Percentiles rank a stretch among this genome's conserved stretches.
Conservation (phyloP, 2,329 filamentous ascomycete genomes). For the Zelopaecilomyces penicillatus region DNA sequence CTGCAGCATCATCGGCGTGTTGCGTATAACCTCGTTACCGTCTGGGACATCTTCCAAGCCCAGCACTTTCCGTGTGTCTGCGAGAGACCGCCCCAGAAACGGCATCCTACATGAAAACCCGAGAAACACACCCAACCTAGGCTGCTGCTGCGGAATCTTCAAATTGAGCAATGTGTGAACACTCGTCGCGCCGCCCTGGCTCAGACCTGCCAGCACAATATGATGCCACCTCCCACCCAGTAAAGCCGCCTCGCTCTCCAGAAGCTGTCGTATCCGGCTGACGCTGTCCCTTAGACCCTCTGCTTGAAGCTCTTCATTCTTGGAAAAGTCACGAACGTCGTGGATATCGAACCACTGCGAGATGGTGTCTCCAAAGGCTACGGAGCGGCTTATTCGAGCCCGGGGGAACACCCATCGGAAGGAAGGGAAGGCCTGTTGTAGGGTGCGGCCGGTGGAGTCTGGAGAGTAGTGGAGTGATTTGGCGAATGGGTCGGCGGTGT, state of each 20-base stretch:
- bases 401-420: constrained; percentile 43
- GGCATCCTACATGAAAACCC: constrained; percentile 30
- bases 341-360: constrained; percentile 46
- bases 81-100: constrained; percentile 24
- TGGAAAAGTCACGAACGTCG: constrained; percentile 30
- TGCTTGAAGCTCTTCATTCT: constrained; percentile 35
- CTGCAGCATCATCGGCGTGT: constrained; percentile 36
- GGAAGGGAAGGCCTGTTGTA: constrained; percentile 33
- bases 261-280: constrained; percentile 20
- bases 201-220: constrained; percentile 37
- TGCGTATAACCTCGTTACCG: constrained; percentile 24
- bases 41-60: constrained; percentile 15
- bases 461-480: constrained; percentile 20
- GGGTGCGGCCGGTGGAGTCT: constrained; percentile 23
- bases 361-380: constrained; percentile 13
- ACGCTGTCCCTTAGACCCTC: constrained; percentile 33
- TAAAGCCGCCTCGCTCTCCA: constrained; percentile 25
- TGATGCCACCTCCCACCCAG: constrained; percentile 29
- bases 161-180: constrained; percentile 30
- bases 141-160: constrained; percentile 11
- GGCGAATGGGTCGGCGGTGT: constrained; percentile 26
- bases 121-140: constrained; percentile 24
- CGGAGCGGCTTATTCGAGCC: constrained; percentile 24
- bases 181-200: constrained; percentile 36
- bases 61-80: constrained; percentile 24